Percentiles rank a stretch among this genome's conserved stretches.
These are phyloP conservation scores for Phialophora verrucosa DNA, from an alignment of 2,329 filamentous ascomycete genomes.

Conservation along the genomic window DNA sequence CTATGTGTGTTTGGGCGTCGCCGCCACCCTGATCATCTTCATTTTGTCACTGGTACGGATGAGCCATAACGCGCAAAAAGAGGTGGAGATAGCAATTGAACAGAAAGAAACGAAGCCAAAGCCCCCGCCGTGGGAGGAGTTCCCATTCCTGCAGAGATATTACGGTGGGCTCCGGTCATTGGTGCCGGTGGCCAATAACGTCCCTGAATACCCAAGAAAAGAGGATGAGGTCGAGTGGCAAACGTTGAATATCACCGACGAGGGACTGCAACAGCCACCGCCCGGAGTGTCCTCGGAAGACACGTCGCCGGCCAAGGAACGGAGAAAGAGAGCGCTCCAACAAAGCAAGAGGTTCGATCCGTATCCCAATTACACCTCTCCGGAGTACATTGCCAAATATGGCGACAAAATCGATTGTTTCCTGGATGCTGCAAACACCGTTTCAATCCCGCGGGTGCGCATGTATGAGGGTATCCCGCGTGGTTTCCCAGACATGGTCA, in stretches of 20 bases:
- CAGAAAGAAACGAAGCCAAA: slow-evolving; percentile 37
- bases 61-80: slow-evolving; percentile 72
- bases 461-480: slow-evolving; percentile 78
- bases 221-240: slow-evolving; percentile 54
- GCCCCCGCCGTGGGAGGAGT: slow-evolving; percentile 81
- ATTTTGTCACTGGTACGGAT: slow-evolving; percentile 76
- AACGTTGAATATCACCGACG: slow-evolving; percentile 38
- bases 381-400: slow-evolving; percentile 61
- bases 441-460: slow-evolving; percentile 71
- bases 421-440: slow-evolving; percentile 69
- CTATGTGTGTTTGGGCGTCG: slow-evolving; percentile 75
- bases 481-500: slow-evolving; percentile 81
- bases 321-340: slow-evolving; percentile 41
- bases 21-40: slow-evolving; percentile 74
- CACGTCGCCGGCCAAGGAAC: slow-evolving; percentile 38
- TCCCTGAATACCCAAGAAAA: slow-evolving; percentile 78
- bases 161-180: slow-evolving; percentile 84
- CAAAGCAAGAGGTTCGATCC: slow-evolving; percentile 67
- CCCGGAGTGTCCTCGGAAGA: slow-evolving; percentile 21
- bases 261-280: slow-evolving; percentile 15
- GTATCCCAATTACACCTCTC: slow-evolving; percentile 68
- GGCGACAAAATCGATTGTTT: slow-evolving; percentile 76
- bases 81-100: slow-evolving; percentile 59
- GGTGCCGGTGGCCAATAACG: slow-evolving; percentile 68
- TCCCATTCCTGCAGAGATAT: slow-evolving; percentile 83